Evolutionary conservation across 208 protist genomes (phyloP).

Genomic region (Acanthamoeba castellanii): DNA sequence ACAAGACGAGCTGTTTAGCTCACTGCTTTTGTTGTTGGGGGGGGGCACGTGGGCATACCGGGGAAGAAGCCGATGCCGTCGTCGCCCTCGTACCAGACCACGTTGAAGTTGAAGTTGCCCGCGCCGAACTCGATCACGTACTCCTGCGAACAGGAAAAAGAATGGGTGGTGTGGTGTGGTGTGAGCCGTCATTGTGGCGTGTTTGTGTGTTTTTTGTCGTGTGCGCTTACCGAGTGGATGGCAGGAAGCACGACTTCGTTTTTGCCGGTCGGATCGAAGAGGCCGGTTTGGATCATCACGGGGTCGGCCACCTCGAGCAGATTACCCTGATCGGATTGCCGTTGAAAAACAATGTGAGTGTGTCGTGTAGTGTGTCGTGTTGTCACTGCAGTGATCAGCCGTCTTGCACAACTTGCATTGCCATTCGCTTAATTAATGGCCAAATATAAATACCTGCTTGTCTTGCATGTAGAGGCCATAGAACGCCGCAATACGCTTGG

Average conservation of each 20-base stretch:
- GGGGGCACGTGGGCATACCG: not conserved
- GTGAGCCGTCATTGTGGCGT: not conserved
- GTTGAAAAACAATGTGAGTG: too few relatives aligned
- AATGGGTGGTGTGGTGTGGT: not conserved
- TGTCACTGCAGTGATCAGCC: too few relatives aligned
- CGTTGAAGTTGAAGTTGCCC: not conserved
- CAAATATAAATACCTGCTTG: not conserved
- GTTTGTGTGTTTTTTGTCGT: too few relatives aligned
- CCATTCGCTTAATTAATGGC: not conserved
- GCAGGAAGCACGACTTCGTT: constrained; percentile 10
- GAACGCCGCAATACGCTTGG: constrained; percentile 14
- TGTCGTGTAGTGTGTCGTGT: not conserved
- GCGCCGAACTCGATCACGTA: not conserved
- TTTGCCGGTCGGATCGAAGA: not conserved
- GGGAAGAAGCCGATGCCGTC: constrained; percentile 44
- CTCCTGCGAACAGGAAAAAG: not conserved
- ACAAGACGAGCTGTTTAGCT: too few relatives aligned
- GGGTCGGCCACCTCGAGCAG: constrained; percentile 23
- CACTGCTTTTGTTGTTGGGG: not conserved
- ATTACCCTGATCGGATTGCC: not conserved
- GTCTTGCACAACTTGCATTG: not conserved
- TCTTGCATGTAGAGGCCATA: constrained; percentile 20
- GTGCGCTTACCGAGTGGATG: constrained; percentile 1
- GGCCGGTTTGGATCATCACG: not conserved
- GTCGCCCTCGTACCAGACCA: constrained; percentile 37